phyloP scores from a whole-genome alignment of 768 basidiomycete species.

The Dioszegia aurantiaca region DNA sequence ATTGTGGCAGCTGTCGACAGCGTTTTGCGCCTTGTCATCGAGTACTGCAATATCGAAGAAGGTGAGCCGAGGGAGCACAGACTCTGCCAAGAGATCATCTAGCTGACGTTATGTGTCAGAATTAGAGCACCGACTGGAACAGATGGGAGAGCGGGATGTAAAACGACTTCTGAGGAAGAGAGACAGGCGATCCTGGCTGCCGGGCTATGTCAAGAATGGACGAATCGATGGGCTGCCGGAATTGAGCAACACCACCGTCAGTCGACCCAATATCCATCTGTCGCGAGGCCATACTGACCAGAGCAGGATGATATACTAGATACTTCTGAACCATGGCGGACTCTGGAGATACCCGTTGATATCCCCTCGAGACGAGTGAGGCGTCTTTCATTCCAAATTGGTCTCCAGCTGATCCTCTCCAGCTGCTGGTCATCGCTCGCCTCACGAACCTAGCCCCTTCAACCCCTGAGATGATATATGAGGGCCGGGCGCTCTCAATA shows the following conservation, averaged over 20 bases:
- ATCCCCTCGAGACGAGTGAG: conserved; percentile 75
- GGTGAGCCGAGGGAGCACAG: conserved; percentile 61
- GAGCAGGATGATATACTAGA: neutral
- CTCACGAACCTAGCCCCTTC: conserved; percentile 26
- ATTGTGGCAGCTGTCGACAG: conserved; percentile 37
- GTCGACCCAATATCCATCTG: neutral
- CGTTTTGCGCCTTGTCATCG: conserved; percentile 58
- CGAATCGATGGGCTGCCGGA: neutral
- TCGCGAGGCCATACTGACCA: neutral
- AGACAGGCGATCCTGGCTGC: conserved; percentile 20
- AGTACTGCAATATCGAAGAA: conserved; percentile 77
- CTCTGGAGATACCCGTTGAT: conserved; percentile 79
- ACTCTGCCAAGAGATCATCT: neutral
- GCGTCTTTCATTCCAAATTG: neutral
- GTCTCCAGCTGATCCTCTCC: conserved; percentile 59
- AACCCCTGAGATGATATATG: conserved; percentile 59
- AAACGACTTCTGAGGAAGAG: neutral
- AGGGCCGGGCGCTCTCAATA: conserved; percentile 80
- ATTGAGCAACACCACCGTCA: neutral
- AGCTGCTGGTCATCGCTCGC: conserved; percentile 52
- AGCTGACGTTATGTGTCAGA: conserved; percentile 13
- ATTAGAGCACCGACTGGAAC: neutral
- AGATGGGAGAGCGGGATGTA: neutral
- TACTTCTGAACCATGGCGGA: conserved; percentile 59
- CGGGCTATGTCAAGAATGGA: conserved; percentile 13